A percentile compares a stretch with the other conserved stretches of the same genome.
Evolutionary conservation across 257 asterid species (phyloP).

Genomic region (Solanum dulcamara): DNA sequence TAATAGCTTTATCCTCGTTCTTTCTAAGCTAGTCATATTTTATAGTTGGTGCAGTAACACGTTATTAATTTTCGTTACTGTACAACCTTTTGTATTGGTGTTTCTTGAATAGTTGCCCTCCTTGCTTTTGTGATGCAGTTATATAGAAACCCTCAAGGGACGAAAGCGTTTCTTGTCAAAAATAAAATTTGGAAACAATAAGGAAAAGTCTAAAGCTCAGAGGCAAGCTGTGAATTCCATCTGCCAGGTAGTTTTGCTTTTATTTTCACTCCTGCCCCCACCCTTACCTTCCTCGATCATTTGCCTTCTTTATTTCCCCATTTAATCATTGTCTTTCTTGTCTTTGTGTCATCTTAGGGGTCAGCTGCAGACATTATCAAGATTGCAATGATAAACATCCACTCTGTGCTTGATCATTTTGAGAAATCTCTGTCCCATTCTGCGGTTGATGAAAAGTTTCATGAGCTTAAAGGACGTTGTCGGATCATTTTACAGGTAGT

Average conservation of each 20-base stretch:
- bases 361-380: slow-evolving; percentile 97
- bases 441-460: slow-evolving; percentile 37
- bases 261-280: neutral
- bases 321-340: neutral
- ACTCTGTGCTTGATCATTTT: slow-evolving; percentile 44
- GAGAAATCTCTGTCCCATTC: slow-evolving; percentile 34
- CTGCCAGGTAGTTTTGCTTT: slow-evolving; percentile 59
- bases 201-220: slow-evolving; percentile 89
- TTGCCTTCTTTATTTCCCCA: neutral
- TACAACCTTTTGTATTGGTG: neutral
- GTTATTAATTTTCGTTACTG: neutral
- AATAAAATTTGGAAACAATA: slow-evolving; percentile 69
- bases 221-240: slow-evolving; percentile 98
- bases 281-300: neutral
- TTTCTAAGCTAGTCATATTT: neutral
- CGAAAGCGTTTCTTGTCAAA: slow-evolving; percentile 88
- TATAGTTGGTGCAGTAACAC: neutral
- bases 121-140: slow-evolving; percentile 38
- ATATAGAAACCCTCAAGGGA: slow-evolving; percentile 73
- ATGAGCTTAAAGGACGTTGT: slow-evolving; percentile 74
- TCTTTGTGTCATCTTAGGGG: slow-evolving; percentile 39
- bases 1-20: neutral
- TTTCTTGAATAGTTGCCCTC: neutral
- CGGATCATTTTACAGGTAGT: slow-evolving; percentile 85
- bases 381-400: slow-evolving; percentile 76